A percentile compares a stretch with the other conserved stretches of the same genome.
Conservation (phyloP, 2,329 filamentous ascomycete species). For the Aspergillus eucalypticola region DNA sequence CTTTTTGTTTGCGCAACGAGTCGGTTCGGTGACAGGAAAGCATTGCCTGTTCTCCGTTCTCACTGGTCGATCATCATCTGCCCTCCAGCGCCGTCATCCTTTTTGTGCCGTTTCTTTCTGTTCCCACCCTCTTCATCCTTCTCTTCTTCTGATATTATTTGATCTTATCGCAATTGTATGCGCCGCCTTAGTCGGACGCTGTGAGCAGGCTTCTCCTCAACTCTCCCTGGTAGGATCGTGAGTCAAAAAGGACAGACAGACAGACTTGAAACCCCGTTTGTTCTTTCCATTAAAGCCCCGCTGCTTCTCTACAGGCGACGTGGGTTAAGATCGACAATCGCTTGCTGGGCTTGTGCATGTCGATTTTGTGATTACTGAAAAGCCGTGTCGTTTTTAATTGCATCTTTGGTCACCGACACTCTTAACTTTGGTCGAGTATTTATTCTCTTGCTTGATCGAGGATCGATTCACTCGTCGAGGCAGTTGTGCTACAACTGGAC, state of each 20-base stretch:
- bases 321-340: constrained; percentile 23
- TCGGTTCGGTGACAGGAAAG: constrained; percentile 6
- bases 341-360: constrained; percentile 35
- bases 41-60: constrained; percentile 14
- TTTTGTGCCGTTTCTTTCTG: constrained; percentile 16
- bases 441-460: not conserved
- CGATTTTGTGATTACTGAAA: constrained; percentile 13
- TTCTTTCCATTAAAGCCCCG: constrained; percentile 9
- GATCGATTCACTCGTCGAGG: not conserved
- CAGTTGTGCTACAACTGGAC: not conserved
- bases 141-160: constrained; percentile 16
- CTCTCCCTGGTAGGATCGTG: constrained; percentile 17
- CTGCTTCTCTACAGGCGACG: constrained; percentile 24
- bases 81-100: constrained; percentile 15
- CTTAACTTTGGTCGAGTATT: not conserved
- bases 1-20: constrained; percentile 8
- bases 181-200: constrained; percentile 39
- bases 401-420: not conserved
- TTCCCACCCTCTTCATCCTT: constrained; percentile 19
- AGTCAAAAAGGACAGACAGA: not conserved
- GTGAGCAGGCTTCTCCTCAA: constrained; percentile 34
- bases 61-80: constrained; percentile 27
- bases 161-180: constrained; percentile 30
- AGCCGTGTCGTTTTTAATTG: constrained; percentile 4
- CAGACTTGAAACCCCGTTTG: not conserved